Conservation (phyloP, 805 yeast species). For the Saccharomycopsis fermentans region DNA sequence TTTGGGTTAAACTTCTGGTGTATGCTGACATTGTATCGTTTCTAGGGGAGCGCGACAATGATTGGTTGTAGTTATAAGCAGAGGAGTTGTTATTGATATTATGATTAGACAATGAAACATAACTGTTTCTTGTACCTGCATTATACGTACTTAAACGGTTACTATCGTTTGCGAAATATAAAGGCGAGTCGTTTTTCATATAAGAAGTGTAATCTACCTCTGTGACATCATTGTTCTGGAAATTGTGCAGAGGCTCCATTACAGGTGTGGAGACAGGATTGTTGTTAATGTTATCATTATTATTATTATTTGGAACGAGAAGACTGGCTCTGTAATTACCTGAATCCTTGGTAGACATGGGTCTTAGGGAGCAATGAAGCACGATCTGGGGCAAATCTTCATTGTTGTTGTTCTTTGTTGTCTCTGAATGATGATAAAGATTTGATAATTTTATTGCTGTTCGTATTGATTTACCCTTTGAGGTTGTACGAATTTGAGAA, state of each 20-base stretch:
- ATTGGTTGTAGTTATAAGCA: neutral
- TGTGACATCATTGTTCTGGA: conserved; percentile 3
- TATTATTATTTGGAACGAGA: conserved; percentile 15
- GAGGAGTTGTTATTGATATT: conserved; percentile 6
- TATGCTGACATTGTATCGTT: neutral
- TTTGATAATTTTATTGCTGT: conserved; percentile 10
- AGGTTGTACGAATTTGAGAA: conserved; percentile 12
- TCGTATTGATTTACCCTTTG: conserved; percentile 10
- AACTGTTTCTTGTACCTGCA: conserved; percentile 10
- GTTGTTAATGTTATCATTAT: conserved; percentile 5
- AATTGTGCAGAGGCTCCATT: neutral
- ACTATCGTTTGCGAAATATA: neutral
- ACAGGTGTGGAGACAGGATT: conserved; percentile 5
- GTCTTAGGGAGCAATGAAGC: conserved; percentile 9
- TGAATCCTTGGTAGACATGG: conserved; percentile 7
- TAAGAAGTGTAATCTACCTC: neutral
- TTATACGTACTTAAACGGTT: conserved; percentile 8
- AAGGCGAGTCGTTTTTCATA: neutral
- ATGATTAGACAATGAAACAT: conserved; percentile 2
- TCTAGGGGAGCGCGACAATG: conserved; percentile 2
- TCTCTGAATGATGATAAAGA: neutral
- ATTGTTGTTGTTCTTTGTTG: neutral
- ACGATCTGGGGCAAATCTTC: neutral
- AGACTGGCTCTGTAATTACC: conserved; percentile 13
- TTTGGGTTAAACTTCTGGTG: conserved; percentile 1